Evolutionary conservation across 441 rosid species (phyloP).

Genomic region (Theobroma grandiflorum): DNA sequence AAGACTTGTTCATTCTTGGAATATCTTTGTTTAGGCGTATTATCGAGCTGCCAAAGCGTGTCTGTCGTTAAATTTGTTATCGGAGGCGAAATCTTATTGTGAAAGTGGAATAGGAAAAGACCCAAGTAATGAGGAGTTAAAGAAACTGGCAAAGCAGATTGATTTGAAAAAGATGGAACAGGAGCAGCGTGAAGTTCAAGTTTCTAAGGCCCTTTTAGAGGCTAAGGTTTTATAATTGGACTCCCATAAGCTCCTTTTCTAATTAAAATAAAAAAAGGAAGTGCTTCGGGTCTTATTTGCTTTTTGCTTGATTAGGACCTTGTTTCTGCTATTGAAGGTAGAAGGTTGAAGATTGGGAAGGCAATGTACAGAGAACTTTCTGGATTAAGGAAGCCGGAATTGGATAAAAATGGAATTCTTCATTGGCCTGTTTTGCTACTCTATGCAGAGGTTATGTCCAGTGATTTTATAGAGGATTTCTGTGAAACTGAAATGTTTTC

Average conservation of each 20-base stretch:
- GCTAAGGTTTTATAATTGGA: conserved; percentile 69
- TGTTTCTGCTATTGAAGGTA: conserved; percentile 67
- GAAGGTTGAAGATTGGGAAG: conserved; percentile 83
- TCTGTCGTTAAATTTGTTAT: conserved; percentile 60
- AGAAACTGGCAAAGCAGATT: conserved; percentile 66
- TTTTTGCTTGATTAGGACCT: conserved; percentile 52
- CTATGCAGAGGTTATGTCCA: conserved; percentile 91
- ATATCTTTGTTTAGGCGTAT: conserved; percentile 51
- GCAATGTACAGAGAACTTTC: conserved; percentile 78
- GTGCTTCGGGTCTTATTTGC: conserved; percentile 6
- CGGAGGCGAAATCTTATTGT: conserved; percentile 65
- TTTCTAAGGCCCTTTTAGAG: conserved; percentile 60
- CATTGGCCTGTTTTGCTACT: conserved; percentile 95
- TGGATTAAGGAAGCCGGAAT: conserved; percentile 74
- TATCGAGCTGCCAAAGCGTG: conserved; percentile 96
- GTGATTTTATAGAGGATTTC: conserved; percentile 92
- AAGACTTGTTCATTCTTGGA: not conserved
- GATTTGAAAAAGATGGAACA: conserved; percentile 61
- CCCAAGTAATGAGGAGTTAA: conserved; percentile 71
- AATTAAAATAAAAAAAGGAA: not conserved
- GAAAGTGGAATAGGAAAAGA: conserved; percentile 68
- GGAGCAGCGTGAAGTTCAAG: conserved; percentile 61
- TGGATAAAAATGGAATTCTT: conserved; percentile 75
- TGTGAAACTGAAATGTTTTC: conserved; percentile 86
- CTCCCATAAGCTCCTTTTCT: not conserved